These are phyloP conservation scores for Tricholoma terreum DNA, from an alignment of 768 basidiomycete genomes.

Conservation along the genomic window DNA sequence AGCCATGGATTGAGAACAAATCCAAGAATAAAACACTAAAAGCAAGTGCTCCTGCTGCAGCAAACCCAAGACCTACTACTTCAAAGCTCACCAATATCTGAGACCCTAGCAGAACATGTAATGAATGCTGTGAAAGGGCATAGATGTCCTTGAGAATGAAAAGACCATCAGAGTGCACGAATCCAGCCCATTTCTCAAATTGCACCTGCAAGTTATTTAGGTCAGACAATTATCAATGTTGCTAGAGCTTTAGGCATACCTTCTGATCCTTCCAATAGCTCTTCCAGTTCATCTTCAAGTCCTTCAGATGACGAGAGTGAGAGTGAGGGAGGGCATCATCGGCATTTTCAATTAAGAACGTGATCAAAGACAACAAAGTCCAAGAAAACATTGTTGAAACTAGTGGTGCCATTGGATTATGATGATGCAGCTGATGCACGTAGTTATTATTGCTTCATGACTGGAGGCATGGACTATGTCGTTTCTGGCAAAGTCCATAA, in stretches of 20 bases:
- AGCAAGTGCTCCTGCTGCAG: not conserved
- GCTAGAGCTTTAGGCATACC: not conserved
- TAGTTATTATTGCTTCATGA: not conserved
- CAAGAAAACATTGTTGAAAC: no score
- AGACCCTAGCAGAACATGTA: not conserved
- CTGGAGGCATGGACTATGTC: not conserved
- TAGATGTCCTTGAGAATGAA: not conserved
- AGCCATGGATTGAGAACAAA: not conserved
- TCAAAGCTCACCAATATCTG: not conserved
- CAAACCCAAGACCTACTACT: not conserved
- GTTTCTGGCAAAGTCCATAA: not conserved
- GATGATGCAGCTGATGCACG: not conserved
- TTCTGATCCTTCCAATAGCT: not conserved
- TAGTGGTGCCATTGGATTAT: not conserved
- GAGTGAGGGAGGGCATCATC: not conserved
- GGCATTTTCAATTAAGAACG: no score
- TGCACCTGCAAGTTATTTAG: not conserved
- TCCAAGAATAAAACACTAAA: not conserved
- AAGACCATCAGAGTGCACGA: not conserved
- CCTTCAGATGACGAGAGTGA: not conserved
- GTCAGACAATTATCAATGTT: not conserved
- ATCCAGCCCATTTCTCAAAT: not conserved
- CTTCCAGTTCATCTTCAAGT: not conserved
- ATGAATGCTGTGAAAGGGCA: not conserved
- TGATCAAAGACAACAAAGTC: no score